Evolutionary conservation across 177 flowering plant species (phyloP).

Genomic region (Vitis hybrid): DNA sequence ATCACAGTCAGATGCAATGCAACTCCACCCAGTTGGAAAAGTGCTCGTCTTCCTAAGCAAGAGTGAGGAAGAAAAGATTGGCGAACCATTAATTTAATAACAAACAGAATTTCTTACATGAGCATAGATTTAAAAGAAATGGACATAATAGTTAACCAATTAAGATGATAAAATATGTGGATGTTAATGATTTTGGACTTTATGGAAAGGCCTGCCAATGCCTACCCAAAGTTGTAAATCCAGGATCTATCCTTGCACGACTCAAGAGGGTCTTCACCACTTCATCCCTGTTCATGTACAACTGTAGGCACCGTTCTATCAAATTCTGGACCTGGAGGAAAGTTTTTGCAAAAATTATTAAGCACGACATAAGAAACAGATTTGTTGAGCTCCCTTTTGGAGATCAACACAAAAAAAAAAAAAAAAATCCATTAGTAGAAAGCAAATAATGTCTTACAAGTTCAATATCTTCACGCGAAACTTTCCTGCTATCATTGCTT

Average conservation of each 20-base stretch:
- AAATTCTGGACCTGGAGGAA: slow-evolving; percentile 82
- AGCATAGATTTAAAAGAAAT: not conserved
- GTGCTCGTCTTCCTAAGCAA: too few species aligned
- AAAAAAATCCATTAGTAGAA: not conserved
- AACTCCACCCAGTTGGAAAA: too few species aligned
- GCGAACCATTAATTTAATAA: too few species aligned
- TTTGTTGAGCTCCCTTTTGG: not conserved
- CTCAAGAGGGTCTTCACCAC: slow-evolving; percentile 83
- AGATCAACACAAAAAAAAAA: not conserved
- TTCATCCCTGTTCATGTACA: slow-evolving; percentile 92
- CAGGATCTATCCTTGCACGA: slow-evolving; percentile 94
- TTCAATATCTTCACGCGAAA: slow-evolving; percentile 92
- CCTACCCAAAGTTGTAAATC: slow-evolving; percentile 89
- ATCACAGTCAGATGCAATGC: too few species aligned
- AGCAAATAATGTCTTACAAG: slow-evolving; percentile 54
- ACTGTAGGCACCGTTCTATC: slow-evolving; percentile 87
- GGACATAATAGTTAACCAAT: not conserved
- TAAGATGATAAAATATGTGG: not conserved
- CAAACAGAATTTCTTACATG: too few species aligned
- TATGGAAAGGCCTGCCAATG: not conserved
- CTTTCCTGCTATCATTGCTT: slow-evolving; percentile 74
- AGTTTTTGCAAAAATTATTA: slow-evolving; percentile 2
- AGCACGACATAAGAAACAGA: not conserved
- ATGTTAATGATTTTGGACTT: not conserved
- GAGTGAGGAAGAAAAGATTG: too few species aligned